These are phyloP conservation scores for Aspergillus sp. DNA, from an alignment of 2,329 filamentous ascomycete species.

Conservation along the genomic window DNA sequence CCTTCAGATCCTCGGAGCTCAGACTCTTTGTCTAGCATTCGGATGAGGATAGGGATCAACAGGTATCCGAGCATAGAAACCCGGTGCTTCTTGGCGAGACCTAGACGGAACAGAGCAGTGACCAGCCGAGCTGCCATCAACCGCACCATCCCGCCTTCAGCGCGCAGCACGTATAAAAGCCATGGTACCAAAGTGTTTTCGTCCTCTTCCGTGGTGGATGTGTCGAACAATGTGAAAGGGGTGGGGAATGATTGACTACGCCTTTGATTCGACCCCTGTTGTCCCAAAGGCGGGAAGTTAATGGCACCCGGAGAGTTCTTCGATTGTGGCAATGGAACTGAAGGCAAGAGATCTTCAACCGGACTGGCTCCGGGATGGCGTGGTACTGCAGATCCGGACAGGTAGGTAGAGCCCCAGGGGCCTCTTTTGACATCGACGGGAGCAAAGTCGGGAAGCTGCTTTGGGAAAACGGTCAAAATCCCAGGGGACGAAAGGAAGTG, in stretches of 20 bases:
- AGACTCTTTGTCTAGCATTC: constrained; percentile 53
- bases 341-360: constrained; percentile 59
- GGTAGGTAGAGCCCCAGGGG: constrained; percentile 47
- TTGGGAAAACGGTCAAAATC: constrained; percentile 61
- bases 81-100: constrained; percentile 56
- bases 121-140: constrained; percentile 63
- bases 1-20: constrained; percentile 33
- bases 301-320: constrained; percentile 25
- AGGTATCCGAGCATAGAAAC: constrained; percentile 58
- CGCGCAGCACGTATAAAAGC: constrained; percentile 58
- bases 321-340: constrained; percentile 29
- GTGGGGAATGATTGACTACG: constrained; percentile 29
- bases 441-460: constrained; percentile 44
- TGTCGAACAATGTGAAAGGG: constrained; percentile 28
- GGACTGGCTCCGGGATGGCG: constrained; percentile 44
- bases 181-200: constrained; percentile 67
- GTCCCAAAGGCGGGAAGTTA: constrained; percentile 49
- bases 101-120: constrained; percentile 60
- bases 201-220: constrained; percentile 46
- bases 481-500: constrained; percentile 61
- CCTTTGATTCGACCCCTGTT: constrained; percentile 24
- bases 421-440: constrained; percentile 42
- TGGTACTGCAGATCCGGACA: constrained; percentile 43
- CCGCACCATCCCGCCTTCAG: constrained; percentile 50
- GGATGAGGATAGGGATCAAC: constrained; percentile 61